A percentile compares a stretch with the other conserved stretches of the same genome.
phyloP scores from a whole-genome alignment of 2,329 filamentous ascomycete species.

The Pseudogymnoascus sp. region DNA sequence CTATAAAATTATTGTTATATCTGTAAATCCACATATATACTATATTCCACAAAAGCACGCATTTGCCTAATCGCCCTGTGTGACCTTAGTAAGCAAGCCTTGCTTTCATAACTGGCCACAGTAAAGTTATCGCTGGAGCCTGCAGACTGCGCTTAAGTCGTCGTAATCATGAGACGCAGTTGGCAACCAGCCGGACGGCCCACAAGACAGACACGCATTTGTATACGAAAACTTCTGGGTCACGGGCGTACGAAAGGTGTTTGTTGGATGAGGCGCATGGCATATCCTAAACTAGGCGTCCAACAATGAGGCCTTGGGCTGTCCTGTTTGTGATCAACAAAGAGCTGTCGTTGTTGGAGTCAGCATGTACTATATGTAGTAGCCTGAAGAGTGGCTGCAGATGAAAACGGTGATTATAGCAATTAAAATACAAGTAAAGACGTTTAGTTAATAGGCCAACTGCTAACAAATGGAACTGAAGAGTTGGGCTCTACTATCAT shows the following conservation, averaged over 20 bases:
- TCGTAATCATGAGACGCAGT: slow-evolving; percentile 7
- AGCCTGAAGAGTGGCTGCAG: too few species aligned
- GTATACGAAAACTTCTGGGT: neutral
- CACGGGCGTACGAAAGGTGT: neutral
- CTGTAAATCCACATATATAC: neutral
- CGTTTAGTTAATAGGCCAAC: too few species aligned
- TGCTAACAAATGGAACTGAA: too few species aligned
- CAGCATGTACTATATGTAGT: neutral
- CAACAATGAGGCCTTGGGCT: neutral
- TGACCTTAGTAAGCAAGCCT: neutral
- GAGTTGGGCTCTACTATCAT: too few species aligned
- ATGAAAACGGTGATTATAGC: too few species aligned
- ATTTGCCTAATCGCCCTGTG: neutral
- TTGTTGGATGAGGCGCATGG: slow-evolving; percentile 4
- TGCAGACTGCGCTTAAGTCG: slow-evolving; percentile 3
- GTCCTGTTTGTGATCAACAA: neutral
- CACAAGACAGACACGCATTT: neutral
- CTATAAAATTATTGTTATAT: neutral
- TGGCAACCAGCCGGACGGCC: neutral
- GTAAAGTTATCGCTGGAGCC: neutral
- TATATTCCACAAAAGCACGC: neutral
- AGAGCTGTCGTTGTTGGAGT: neutral
- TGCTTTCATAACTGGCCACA: neutral
- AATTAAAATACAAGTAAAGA: too few species aligned
- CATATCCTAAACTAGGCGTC: neutral